These are phyloP conservation scores for Chytriomyces sp. DNA, from an alignment of 192 early-diverging fungal genomes.

Conservation along the genomic window DNA sequence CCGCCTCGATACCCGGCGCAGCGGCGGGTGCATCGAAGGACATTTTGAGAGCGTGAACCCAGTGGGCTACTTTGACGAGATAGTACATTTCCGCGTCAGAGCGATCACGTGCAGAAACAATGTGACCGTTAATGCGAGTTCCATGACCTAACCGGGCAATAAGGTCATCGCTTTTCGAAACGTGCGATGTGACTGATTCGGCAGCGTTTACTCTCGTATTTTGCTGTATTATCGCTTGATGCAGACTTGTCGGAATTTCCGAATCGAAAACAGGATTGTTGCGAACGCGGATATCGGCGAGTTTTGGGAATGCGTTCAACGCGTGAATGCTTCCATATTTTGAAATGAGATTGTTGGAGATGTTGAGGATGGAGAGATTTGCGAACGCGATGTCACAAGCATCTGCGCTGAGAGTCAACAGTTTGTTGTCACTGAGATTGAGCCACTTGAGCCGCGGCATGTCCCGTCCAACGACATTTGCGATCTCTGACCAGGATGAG, in stretches of 20 bases:
- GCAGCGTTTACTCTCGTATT: background rate
- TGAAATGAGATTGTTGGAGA: constrained; percentile 35
- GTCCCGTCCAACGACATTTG: constrained; percentile 6
- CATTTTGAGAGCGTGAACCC: constrained; percentile 7
- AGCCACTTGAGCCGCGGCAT: constrained; percentile 37
- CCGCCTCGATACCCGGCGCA: no score
- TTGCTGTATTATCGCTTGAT: background rate
- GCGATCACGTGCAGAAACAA: constrained; percentile 28
- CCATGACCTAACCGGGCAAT: constrained; percentile 36
- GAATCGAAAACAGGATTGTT: constrained; percentile 44
- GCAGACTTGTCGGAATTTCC: background rate
- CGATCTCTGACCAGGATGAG: constrained; percentile 42
- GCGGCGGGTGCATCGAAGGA: no score
- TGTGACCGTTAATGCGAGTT: constrained; percentile 44
- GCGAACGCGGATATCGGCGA: constrained; percentile 40
- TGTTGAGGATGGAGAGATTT: constrained; percentile 34
- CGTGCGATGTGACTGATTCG: background rate
- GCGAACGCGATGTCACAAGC: constrained; percentile 11
- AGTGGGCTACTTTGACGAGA: constrained; percentile 29
- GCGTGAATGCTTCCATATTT: constrained; percentile 41
- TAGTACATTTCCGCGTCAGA: constrained; percentile 51
- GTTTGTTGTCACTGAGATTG: constrained; percentile 37
- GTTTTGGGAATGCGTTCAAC: constrained; percentile 44
- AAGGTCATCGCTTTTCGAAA: constrained; percentile 24
- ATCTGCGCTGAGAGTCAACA: constrained; percentile 18